Evolutionary conservation across 257 asterid species (phyloP), one percentile per base, ranked within the genome.

Genomic region (Capsicum chinense): DNA sequence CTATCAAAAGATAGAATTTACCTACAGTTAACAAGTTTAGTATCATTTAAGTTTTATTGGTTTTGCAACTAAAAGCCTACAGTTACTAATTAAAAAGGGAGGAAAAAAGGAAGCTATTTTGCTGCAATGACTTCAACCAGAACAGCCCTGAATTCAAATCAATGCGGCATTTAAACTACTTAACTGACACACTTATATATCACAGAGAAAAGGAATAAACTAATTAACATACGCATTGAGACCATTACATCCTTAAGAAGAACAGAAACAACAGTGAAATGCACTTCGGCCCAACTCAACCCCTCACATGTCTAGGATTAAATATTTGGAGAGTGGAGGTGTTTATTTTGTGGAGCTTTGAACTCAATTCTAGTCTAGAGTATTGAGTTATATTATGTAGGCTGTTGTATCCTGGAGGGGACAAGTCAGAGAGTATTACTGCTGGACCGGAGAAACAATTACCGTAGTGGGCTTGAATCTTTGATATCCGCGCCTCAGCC

Each of bases 191-290:
- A 15, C 79, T 70, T 70, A 44, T 70, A 70, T 44, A 9, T 44
- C 79, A 44, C 9, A 14, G 79, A 35, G 17, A 17, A 70, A 70
- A 70, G 37, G 79, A 70, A 70, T 19, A 44, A 44, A 70, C 79
- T 9, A 70, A 48, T 44, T 69, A 17, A 7, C 4, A 9, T 4
- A 17, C 37, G 17, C 57, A 17, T 16, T 44, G 37, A 44, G 37
- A 70, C 79, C 57, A n/a, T 70, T 9, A 44, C 79, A 70, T n/a
- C 12, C 57, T 70, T 70, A 44, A 70, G 79, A 70, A 26, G 33
- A 26, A 39, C 56, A 69, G 14, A 39, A 68, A 15, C 54, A 68
- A 13, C 4, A 15, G 56, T 39, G 78, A 52, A 11, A 33, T 64
- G 47, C 9, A 64, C 10, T 64, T 33, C 12, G 71, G n/a, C 71